Evolutionary conservation across 2,329 filamentous ascomycete species (phyloP).

Genomic region (Monosporascus sp.): DNA sequence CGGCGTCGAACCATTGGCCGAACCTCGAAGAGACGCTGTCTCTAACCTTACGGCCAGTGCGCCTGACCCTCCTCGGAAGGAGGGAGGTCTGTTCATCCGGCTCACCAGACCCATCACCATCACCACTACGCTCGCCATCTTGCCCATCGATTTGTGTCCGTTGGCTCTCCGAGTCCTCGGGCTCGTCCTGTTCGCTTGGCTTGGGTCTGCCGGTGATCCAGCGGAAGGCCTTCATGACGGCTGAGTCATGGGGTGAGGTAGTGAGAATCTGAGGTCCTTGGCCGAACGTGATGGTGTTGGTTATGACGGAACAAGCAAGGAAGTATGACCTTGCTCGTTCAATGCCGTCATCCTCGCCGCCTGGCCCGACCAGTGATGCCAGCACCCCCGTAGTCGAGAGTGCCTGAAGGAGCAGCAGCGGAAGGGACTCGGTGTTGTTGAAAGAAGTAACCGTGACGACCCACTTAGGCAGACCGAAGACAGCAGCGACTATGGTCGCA

Average conservation of each 20-base stretch:
- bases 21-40: constrained; percentile 18
- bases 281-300: constrained; percentile 50
- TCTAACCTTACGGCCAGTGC: constrained; percentile 5
- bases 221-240: neutral
- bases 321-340: constrained; percentile 54
- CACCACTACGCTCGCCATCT: neutral
- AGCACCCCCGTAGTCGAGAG: constrained; percentile 48
- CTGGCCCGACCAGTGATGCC: constrained; percentile 30
- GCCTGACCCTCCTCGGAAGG: constrained; percentile 24
- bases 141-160: neutral
- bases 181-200: constrained; percentile 19
- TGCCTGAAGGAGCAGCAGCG: constrained; percentile 29
- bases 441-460: constrained; percentile 22
- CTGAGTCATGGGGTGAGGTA: constrained; percentile 14
- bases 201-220: constrained; percentile 13
- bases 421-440: constrained; percentile 27
- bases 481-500: constrained; percentile 10
- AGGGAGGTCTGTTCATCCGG: constrained; percentile 15
- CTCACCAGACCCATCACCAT: constrained; percentile 1
- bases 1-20: constrained; percentile 3
- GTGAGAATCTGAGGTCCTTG: constrained; percentile 47
- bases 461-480: constrained; percentile 22
- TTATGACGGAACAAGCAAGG: constrained; percentile 51
- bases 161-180: constrained; percentile 6
- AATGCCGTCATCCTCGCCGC: constrained; percentile 39